Base-by-base conservation (phyloP, 2,329 filamentous ascomycete genomes). In the Trichoderma asperellum region DNA sequence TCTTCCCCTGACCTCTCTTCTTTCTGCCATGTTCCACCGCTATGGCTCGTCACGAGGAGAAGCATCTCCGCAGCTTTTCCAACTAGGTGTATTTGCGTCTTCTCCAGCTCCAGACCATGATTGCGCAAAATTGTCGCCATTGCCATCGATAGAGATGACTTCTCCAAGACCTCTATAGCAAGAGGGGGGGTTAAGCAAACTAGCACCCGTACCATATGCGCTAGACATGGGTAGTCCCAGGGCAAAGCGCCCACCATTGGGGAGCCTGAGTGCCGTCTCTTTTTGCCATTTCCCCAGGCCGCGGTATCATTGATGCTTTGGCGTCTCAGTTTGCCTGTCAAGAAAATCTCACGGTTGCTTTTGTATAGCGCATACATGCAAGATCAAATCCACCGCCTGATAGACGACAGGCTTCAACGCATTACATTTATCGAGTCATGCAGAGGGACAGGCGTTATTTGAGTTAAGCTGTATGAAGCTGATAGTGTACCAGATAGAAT, bases 161-260 rank as follows among this genome's bases (percentile, higher is more conserved):
- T 49, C 47, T 55, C 52, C 52, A 27, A 55, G 29, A 55, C 52
- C 24, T 29, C 32, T 24, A 24, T 3, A 24, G 24, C 6, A 37
- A 58, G 57, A 27, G 35, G 35, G 35, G 35, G 55, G 24, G 47
- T 47, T 27, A 35, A 57, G 40, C 62, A 66, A 61, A 68, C 58
- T 66, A 60, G 34, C 21, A 21, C 47, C 68, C 65, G 68, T 75
- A 71, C 52, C 14, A 29, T 70, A 64, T 56, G 71, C 70, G 55
- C 72, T 73, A 73, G 74, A 75, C 75, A 75, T 68, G 75, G 76
- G 68, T 69, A 4, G 73, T 73, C 76, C 75, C 71, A 70, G 75
- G 73, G 74, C 72, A 71, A 71, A 74, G 70, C 59, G 55, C 57
- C 47, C 57, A 59, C 35, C 57, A 24, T 37, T n/a, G 64, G 59